Conservation (phyloP, 192 early-diverging fungal genomes). For the Phycomyces nitens region DNA sequence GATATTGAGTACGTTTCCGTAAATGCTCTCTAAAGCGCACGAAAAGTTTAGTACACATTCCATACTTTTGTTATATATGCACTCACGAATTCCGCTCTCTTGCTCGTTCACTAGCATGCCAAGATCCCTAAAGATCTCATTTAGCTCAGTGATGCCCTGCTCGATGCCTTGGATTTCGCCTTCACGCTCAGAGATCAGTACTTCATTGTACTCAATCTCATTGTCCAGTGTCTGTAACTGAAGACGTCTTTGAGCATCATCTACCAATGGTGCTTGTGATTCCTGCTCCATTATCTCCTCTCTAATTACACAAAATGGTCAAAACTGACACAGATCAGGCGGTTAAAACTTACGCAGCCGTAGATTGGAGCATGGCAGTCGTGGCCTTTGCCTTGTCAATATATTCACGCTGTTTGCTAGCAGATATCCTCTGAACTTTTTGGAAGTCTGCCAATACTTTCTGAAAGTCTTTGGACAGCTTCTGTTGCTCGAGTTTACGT, state of each 20-base stretch:
- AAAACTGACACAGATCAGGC: too few relatives aligned
- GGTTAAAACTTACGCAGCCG: conserved; percentile 21
- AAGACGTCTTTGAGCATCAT: conserved; percentile 50
- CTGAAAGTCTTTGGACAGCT: conserved; percentile 93
- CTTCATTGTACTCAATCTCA: conserved; percentile 93
- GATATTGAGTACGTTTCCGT: conserved; percentile 87
- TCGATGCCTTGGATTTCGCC: conserved; percentile 90
- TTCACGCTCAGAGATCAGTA: conserved; percentile 90
- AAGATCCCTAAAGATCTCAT: conserved; percentile 95
- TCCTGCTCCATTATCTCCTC: conserved; percentile 41
- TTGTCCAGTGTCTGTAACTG: conserved; percentile 79
- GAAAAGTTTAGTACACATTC: conserved; percentile 1
- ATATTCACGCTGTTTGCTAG: conserved; percentile 80
- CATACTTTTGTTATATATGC: too few relatives aligned
- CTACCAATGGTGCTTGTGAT: conserved; percentile 59
- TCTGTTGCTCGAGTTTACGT: conserved; percentile 85
- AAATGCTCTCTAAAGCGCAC: conserved; percentile 94
- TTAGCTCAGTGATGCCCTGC: conserved; percentile 88
- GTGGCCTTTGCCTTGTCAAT: conserved; percentile 69
- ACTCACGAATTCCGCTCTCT: conserved; percentile 80
- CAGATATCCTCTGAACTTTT: conserved; percentile 74
- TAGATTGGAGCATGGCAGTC: conserved; percentile 24
- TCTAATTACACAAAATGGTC: too few relatives aligned
- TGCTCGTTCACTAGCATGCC: conserved; percentile 97
- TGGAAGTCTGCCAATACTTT: conserved; percentile 89